These are phyloP conservation scores for Achaetomiella virescens DNA, from an alignment of 495 filamentous ascomycete species.

Conservation along the genomic window DNA sequence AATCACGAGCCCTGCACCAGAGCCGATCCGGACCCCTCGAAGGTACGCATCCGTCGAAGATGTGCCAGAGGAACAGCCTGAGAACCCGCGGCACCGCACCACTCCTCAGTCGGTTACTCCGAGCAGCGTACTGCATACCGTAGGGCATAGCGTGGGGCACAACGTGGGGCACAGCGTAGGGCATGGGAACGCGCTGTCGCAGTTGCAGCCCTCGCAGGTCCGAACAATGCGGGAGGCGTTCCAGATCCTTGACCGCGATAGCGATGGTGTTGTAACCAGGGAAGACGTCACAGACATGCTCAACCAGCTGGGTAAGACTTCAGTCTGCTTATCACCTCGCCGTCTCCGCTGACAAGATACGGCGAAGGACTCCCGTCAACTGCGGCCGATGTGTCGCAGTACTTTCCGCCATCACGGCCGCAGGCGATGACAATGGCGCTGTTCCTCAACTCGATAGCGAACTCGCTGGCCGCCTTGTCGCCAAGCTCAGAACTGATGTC, in stretches of 20 bases:
- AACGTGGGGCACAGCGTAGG: not conserved
- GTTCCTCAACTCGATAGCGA: conserved; percentile 73
- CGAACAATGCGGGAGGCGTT: conserved; percentile 78
- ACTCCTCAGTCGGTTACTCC: conserved; percentile 5
- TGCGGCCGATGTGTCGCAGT: conserved; percentile 55
- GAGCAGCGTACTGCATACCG: not conserved
- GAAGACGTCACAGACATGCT: conserved; percentile 79
- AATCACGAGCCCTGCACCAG: conserved; percentile 23
- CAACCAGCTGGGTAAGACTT: conserved; percentile 59
- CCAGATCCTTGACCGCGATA: conserved; percentile 76
- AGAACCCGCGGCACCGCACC: conserved; percentile 19
- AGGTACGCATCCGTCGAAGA: conserved; percentile 23
- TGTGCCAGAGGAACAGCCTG: conserved; percentile 11
- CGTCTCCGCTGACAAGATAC: conserved; percentile 1
- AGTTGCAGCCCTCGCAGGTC: conserved; percentile 60
- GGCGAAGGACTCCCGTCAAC: conserved; percentile 43
- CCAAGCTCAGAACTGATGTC: conserved; percentile 70
- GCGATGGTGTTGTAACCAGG: conserved; percentile 65
- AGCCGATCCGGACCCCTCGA: conserved; percentile 32
- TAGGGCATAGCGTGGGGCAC: too few relatives aligned
- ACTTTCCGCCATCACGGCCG: conserved; percentile 64
- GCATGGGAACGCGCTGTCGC: conserved; percentile 51
- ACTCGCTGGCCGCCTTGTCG: conserved; percentile 63
- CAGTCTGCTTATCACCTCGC: not conserved
- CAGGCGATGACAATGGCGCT: conserved; percentile 73